Conservation (phyloP, 257 asterid genomes). For the Forsythia suspensa region DNA sequence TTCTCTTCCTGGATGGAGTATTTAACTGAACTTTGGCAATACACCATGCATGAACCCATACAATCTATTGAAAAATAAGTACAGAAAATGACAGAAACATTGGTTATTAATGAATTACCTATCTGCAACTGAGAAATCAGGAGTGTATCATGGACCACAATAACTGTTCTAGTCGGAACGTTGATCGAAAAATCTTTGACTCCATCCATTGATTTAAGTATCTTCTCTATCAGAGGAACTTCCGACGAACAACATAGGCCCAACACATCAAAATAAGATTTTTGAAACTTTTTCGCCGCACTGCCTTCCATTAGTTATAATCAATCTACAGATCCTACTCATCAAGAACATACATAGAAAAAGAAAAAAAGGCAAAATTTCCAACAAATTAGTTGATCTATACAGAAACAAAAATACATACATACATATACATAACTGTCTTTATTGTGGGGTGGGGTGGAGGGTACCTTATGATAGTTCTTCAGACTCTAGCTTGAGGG, state of each 20-base stretch:
- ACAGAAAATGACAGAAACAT: no score
- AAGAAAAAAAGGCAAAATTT: no score
- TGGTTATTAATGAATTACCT: conserved; percentile 33
- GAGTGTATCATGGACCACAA: conserved; percentile 63
- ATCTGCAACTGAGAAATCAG: conserved; percentile 59
- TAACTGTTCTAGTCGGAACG: conserved; percentile 62
- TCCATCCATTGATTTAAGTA: conserved; percentile 64
- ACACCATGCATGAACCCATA: not conserved
- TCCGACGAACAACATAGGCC: conserved; percentile 79
- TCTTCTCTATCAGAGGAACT: conserved; percentile 50
- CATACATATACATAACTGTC: no score
- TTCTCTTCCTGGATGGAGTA: not conserved
- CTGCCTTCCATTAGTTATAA: conserved; percentile 1
- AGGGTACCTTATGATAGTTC: not conserved
- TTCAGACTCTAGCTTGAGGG: no score
- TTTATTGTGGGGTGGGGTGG: not conserved
- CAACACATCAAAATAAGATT: conserved; percentile 84
- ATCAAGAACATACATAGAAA: no score
- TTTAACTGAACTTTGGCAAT: not conserved
- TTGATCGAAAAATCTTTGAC: conserved; percentile 60
- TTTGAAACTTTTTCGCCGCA: conserved; percentile 39
- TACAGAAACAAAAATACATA: not conserved
- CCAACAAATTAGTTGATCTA: not conserved
- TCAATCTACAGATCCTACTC: no score
- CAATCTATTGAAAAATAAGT: not conserved